These are phyloP conservation scores for Saturnispora dispora DNA, from an alignment of 805 yeast species.

Conservation along the genomic window DNA sequence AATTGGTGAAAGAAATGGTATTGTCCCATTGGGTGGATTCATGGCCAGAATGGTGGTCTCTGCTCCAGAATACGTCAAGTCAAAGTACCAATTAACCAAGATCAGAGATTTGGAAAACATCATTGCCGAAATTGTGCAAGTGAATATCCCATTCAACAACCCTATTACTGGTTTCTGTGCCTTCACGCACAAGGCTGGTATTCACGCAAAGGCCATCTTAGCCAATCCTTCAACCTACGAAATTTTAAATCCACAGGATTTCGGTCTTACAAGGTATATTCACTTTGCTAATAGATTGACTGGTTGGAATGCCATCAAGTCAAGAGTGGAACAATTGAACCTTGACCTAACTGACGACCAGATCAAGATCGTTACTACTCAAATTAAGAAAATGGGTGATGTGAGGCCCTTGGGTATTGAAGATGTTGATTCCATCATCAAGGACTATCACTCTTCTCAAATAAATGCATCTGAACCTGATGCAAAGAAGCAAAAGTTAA, in stretches of 20 bases:
- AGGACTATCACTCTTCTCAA: slow-evolving; percentile 37
- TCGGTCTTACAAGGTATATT: slow-evolving; percentile 52
- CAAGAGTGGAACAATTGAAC: slow-evolving; percentile 52
- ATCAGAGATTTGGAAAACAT: slow-evolving; percentile 49
- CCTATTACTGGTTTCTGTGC: slow-evolving; percentile 60
- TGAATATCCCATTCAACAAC: slow-evolving; percentile 52
- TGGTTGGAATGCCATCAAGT: slow-evolving; percentile 56
- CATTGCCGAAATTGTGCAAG: slow-evolving; percentile 52
- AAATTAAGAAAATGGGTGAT: slow-evolving; percentile 50
- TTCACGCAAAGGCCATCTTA: slow-evolving; percentile 52
- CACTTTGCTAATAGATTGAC: slow-evolving; percentile 54
- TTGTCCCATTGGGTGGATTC: slow-evolving; percentile 51
- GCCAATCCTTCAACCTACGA: slow-evolving; percentile 59
- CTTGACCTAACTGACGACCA: slow-evolving; percentile 48
- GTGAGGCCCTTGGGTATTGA: slow-evolving; percentile 51
- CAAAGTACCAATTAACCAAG: slow-evolving; percentile 47
- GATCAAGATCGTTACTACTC: slow-evolving; percentile 45
- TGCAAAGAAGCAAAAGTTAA: slow-evolving; percentile 17
- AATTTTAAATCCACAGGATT: slow-evolving; percentile 48
- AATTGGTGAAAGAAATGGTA: slow-evolving; percentile 57
- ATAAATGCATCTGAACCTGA: slow-evolving; percentile 1
- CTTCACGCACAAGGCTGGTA: slow-evolving; percentile 56
- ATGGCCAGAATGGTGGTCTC: slow-evolving; percentile 60
- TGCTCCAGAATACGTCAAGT: slow-evolving; percentile 48
- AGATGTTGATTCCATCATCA: slow-evolving; percentile 52